Evolutionary conservation across 352 stramenopile genomes (phyloP), one percentile per base, ranked within the genome.

Genomic region (Pythium oligandrum): DNA sequence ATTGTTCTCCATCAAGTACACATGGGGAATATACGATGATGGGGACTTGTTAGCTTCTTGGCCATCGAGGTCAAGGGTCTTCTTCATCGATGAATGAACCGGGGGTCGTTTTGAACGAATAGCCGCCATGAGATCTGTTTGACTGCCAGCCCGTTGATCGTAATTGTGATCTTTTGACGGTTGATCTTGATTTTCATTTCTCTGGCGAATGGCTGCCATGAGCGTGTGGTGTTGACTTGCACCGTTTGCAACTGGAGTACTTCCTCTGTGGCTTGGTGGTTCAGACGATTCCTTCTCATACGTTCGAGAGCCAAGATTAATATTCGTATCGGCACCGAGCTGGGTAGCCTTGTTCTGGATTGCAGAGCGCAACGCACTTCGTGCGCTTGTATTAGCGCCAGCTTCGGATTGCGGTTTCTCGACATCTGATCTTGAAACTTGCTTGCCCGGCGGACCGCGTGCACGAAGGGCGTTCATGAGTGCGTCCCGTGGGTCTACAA

Each of bases 1-100:
- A 47, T 79, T 88, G 44, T 58, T 73, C 4, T 71, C 57, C 43
- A 81, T 71, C 5, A 65, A 67, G 57, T 87, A 89, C 35, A 72
- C 62, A 1, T 62, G 73, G 38, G 73, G 59, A 3, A 68, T 57
- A 54, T 76, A 86, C 30, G 11, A 9, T 1, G 12, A 30, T 30
- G 11, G 6, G 33, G 6, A n/a, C 47, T 6, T 10, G 30, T 34
- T 40, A 10, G 31, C 6, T 4, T 11, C 4, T 4, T 38, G 4
- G 8, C 32, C 50, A 17, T 4, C 40, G 39, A 17, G 39, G 40
- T 43, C 11, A 33, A 12, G 12, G 7, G 38, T 12, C 12, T 8
- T 8, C 7, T 12, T 42, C 7, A 12, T 12, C 7, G 7, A 12
- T 26, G 17, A 26, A 26, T 26, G 17, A 26, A 26, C 17, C 17